Evolutionary conservation across 2,329 filamentous ascomycete species (phyloP).

Genomic region (Aspergillus costaricaensis): DNA sequence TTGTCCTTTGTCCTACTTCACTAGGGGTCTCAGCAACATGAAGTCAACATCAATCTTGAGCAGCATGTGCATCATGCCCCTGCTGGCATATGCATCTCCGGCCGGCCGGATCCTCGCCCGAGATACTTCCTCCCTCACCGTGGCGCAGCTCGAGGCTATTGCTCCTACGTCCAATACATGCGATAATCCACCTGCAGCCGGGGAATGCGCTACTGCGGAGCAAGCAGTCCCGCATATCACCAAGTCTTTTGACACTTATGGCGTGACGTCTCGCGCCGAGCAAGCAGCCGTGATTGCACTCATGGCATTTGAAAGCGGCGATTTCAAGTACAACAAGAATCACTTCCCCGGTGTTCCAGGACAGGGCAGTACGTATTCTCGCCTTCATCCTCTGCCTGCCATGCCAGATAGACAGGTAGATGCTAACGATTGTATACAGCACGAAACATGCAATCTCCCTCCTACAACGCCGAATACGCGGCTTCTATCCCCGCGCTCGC

Average conservation of each 20-base stretch:
- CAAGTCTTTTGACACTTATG: conserved; percentile 59
- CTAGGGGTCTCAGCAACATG: conserved; percentile 12
- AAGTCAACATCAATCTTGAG: conserved; percentile 3
- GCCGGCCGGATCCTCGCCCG: background rate
- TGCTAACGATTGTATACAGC: conserved; percentile 37
- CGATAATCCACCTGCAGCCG: conserved; percentile 45
- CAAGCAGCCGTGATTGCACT: conserved; percentile 71
- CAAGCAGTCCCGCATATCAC: conserved; percentile 62
- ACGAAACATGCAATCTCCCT: conserved; percentile 63
- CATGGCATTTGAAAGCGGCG: conserved; percentile 69
- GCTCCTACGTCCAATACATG: conserved; percentile 61
- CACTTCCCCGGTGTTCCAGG: conserved; percentile 17
- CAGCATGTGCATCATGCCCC: conserved; percentile 21
- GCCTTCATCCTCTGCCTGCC: background rate
- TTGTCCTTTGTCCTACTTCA: conserved; percentile 9
- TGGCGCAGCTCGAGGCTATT: conserved; percentile 46
- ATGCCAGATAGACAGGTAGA: background rate
- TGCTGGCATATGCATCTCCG: conserved; percentile 12
- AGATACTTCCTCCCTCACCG: conserved; percentile 22
- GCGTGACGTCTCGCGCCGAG: conserved; percentile 56
- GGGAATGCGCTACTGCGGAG: conserved; percentile 67
- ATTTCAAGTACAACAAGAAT: conserved; percentile 65
- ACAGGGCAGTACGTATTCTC: conserved; percentile 15
- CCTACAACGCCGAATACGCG: conserved; percentile 60
- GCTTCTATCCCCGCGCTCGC: conserved; percentile 48